phyloP scores from a whole-genome alignment of 306 rosid species.

The Cajanus cajan region DNA sequence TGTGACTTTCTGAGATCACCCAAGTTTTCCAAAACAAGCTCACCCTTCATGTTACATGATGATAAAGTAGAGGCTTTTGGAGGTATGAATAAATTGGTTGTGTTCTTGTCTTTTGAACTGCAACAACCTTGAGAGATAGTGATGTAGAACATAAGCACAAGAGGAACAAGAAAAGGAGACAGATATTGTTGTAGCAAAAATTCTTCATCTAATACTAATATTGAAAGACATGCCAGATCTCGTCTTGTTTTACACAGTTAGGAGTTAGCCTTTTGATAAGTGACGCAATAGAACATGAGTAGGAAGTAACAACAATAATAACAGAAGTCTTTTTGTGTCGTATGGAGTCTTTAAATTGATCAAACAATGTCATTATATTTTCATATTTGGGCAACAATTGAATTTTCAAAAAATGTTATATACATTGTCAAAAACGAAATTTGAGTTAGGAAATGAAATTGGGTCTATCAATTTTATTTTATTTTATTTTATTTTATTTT shows the following conservation, averaged over 20 bases:
- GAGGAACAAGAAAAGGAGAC: not conserved
- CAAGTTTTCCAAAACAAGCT: not conserved
- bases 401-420: too few relatives aligned
- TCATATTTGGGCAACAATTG: too few relatives aligned
- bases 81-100: not conserved
- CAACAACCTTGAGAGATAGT: not conserved
- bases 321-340: too few relatives aligned
- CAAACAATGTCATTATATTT: too few relatives aligned
- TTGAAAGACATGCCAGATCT: too few relatives aligned
- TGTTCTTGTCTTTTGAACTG: not conserved
- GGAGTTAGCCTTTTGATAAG: too few relatives aligned
- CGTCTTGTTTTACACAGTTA: too few relatives aligned
- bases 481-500: too few relatives aligned
- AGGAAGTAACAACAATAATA: too few relatives aligned
- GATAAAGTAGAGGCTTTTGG: constrained; percentile 5
- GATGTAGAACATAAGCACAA: not conserved
- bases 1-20: not conserved
- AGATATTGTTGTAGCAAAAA: not conserved
- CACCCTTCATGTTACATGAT: not conserved
- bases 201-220: too few relatives aligned
- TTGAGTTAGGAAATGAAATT: not conserved
- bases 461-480: not conserved
- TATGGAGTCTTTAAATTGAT: too few relatives aligned
- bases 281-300: too few relatives aligned
- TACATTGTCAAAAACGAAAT: not conserved